These are phyloP conservation scores for Litsea cubeba DNA, from an alignment of 164 flowering plant genomes.

Conservation along the genomic window DNA sequence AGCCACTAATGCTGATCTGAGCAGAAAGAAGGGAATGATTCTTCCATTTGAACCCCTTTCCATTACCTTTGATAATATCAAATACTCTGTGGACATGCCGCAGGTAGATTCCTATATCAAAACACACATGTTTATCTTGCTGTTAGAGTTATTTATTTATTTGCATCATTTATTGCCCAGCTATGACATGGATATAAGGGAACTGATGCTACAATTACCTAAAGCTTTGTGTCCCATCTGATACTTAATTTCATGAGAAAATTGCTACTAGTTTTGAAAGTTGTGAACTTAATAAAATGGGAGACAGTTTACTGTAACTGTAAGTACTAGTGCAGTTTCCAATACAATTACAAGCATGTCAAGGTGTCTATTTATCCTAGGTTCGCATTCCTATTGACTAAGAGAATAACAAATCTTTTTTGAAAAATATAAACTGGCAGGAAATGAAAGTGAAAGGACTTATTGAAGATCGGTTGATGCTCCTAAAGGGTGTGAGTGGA, in stretches of 20 bases:
- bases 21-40: slow-evolving; percentile 39
- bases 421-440: background rate
- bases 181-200: too few relatives aligned
- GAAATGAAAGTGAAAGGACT: slow-evolving; percentile 9
- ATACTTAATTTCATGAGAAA: too few relatives aligned
- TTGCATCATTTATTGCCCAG: too few relatives aligned
- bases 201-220: too few relatives aligned
- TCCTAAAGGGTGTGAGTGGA: slow-evolving; percentile 3
- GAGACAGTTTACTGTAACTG: background rate
- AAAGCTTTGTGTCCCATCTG: too few relatives aligned
- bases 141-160: background rate
- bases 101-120: slow-evolving; percentile 20
- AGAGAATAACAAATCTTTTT: background rate
- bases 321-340: too few relatives aligned
- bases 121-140: background rate
- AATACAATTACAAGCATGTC: too few relatives aligned
- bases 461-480: background rate
- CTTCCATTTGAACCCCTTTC: slow-evolving; percentile 48
- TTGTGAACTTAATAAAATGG: background rate
- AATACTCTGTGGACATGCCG: slow-evolving; percentile 49
- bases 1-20: slow-evolving; percentile 7
- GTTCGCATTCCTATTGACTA: background rate
- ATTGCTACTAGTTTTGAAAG: background rate
- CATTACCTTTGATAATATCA: slow-evolving; percentile 36
- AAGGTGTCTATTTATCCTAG: too few relatives aligned